Base-by-base conservation (phyloP, 1,284 basidiomycete genomes). In the Moniliophthora roreri region DNA sequence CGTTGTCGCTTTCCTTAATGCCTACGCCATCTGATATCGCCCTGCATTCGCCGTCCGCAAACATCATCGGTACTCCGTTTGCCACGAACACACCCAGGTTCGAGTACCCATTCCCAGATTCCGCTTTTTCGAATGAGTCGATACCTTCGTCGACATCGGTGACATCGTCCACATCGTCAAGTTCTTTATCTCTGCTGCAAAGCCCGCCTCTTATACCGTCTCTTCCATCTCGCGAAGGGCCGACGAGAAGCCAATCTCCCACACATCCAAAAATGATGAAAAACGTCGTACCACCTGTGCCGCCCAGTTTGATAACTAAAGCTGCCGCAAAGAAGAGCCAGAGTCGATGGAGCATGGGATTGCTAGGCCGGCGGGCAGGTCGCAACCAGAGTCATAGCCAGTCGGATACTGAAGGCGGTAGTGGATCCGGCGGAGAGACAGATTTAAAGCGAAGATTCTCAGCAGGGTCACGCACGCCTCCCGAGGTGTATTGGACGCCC, bases 201-300 rank as follows among this genome's bases (percentile, higher is more conserved):
- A 24, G 16, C 15, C 35, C 28, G n/a, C 28, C 48, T 48, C 48
- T 38, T n/a, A 57, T 48, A n/a, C 42, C 46, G 32, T 34, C 51
- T 10, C 49, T 24, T 24, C 44, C 26, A 26, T 11, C 28, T 32
- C 28, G 28, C 7, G 28, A 32, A 32, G 28, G 28, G 11, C 9
- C 16, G n/a, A 9, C 21, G 24, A 46, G 52, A n/a, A 53, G 52
- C 18, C 60, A 63, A 35, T 58, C 63, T 3, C 52, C 60, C 2
- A 62, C 63, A 0, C 69, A 71, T 50, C 68, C 68, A 3, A 72
- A 68, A 57, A 56, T 69, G 54, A 56, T 69, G 54, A 62, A 63
- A 21, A 53, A 57, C 4, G 56, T 54, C 7, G 62, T 64, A 21
- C 68, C 69, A 1, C 67, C 67, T 3, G 54, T 71, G 11, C 71